phyloP scores from a whole-genome alignment of 108 stramenopile species.

The Cyclotella atomus region DNA sequence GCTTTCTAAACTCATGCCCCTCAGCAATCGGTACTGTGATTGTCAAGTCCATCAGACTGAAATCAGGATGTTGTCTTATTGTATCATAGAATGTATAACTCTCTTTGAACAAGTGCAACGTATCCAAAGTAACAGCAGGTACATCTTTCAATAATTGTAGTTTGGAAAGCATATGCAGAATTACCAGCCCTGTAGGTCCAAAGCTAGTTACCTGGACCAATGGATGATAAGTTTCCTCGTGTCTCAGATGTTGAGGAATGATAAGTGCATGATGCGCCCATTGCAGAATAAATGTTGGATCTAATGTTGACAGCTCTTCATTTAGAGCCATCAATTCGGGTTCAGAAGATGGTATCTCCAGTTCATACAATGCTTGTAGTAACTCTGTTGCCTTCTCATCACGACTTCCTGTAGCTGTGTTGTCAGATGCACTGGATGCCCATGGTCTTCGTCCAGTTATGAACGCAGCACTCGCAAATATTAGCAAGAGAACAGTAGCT shows the following conservation, averaged over 20 bases:
- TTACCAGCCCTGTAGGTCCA: slow-evolving; percentile 53
- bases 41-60: slow-evolving; percentile 7
- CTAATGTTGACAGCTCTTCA: slow-evolving; percentile 9
- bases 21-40: slow-evolving; percentile 19
- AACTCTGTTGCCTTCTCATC: slow-evolving; percentile 15
- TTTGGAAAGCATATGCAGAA: slow-evolving; percentile 36
- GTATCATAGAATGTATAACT: slow-evolving; percentile 46
- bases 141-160: slow-evolving; percentile 19
- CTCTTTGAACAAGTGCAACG: slow-evolving; percentile 53
- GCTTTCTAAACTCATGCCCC: not conserved
- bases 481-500: not conserved
- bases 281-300: slow-evolving; percentile 20
- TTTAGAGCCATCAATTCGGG: slow-evolving; percentile 14
- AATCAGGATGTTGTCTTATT: slow-evolving; percentile 4
- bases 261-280: slow-evolving; percentile 23
- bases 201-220: slow-evolving; percentile 53
- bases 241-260: not conserved
- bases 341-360: slow-evolving; percentile 16
- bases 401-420: not conserved
- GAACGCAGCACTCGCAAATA: not conserved
- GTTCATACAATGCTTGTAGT: slow-evolving; percentile 19
- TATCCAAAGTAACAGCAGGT: slow-evolving; percentile 57
- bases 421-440: not conserved
- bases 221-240: slow-evolving; percentile 10
- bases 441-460: not conserved